Evolutionary conservation across 1,284 basidiomycete genomes (phyloP).

Genomic region (Cryptococcus sp.): DNA sequence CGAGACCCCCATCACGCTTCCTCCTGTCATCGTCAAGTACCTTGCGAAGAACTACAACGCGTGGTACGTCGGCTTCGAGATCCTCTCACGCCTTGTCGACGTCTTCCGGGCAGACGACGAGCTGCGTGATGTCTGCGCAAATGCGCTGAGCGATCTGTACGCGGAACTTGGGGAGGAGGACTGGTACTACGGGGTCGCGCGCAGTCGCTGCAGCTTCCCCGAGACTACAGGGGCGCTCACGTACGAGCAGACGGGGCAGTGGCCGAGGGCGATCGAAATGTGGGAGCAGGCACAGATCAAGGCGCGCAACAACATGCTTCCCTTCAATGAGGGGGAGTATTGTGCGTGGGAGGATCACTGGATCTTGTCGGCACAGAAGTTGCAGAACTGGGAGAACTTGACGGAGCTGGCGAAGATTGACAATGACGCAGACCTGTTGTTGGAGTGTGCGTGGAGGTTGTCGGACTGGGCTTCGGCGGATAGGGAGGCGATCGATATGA

Average conservation of each 20-base stretch:
- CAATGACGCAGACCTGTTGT: conserved; percentile 83
- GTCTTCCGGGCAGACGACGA: conserved; percentile 75
- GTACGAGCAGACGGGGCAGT: conserved; percentile 96
- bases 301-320: conserved; percentile 74
- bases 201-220: conserved; percentile 76
- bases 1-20: conserved; percentile 78
- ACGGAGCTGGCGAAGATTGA: conserved; percentile 90
- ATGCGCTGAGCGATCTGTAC: conserved; percentile 91
- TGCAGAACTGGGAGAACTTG: conserved; percentile 96
- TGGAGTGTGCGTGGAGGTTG: conserved; percentile 94
- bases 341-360: conserved; percentile 99
- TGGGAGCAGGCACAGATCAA: conserved; percentile 91
- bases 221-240: conserved; percentile 92
- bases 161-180: conserved; percentile 96
- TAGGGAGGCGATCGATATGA: conserved; percentile 76
- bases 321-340: conserved; percentile 94
- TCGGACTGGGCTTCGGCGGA: conserved; percentile 76
- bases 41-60: conserved; percentile 93
- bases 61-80: conserved; percentile 89
- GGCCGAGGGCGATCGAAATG: conserved; percentile 83
- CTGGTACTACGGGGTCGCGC: conserved; percentile 95
- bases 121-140: conserved; percentile 79
- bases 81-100: conserved; percentile 72
- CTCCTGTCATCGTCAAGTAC: conserved; percentile 94
- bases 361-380: conserved; percentile 91